Evolutionary conservation across 208 protist genomes (phyloP).

Genomic region (Acanthamoeba polyphaga): DNA sequence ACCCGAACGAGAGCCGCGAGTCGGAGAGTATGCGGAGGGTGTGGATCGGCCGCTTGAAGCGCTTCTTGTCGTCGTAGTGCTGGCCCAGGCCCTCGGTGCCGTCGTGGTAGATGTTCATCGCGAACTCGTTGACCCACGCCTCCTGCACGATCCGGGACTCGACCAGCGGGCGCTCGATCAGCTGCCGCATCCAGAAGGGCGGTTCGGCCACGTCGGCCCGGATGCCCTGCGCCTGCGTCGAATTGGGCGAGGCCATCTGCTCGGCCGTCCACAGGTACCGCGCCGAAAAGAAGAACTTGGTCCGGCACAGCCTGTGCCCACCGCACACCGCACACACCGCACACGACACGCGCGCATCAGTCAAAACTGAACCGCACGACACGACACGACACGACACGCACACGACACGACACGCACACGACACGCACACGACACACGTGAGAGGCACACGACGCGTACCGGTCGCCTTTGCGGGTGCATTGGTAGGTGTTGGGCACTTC

Average conservation of each 20-base stretch:
- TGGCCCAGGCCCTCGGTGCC: conserved; percentile 66
- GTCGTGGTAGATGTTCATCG: conserved; percentile 74
- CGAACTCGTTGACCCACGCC: conserved; percentile 64
- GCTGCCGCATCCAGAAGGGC: conserved; percentile 45
- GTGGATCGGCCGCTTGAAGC: conserved; percentile 38
- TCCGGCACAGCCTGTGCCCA: conserved; percentile 2
- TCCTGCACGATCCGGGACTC: conserved; percentile 31
- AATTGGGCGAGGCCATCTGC: conserved; percentile 28
- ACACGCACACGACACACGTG: no score
- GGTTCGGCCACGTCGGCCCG: conserved; percentile 57
- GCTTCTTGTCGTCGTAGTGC: conserved; percentile 62
- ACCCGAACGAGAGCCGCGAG: conserved; percentile 51
- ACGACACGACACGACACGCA: no score
- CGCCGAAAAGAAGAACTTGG: conserved; percentile 72
- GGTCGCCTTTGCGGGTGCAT: conserved; percentile 48
- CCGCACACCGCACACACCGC: not conserved
- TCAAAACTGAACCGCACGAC: no score
- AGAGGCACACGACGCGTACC: not conserved
- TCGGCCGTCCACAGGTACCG: conserved; percentile 67
- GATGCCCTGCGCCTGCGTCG: conserved; percentile 13
- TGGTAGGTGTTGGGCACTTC: conserved; percentile 57
- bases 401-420: no score
- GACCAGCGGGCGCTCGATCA: conserved; percentile 22
- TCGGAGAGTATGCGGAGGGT: conserved; percentile 8
- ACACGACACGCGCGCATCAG: not conserved